These are phyloP conservation scores for Trametopsis cervina DNA, from an alignment of 768 basidiomycete genomes.

Conservation along the genomic window DNA sequence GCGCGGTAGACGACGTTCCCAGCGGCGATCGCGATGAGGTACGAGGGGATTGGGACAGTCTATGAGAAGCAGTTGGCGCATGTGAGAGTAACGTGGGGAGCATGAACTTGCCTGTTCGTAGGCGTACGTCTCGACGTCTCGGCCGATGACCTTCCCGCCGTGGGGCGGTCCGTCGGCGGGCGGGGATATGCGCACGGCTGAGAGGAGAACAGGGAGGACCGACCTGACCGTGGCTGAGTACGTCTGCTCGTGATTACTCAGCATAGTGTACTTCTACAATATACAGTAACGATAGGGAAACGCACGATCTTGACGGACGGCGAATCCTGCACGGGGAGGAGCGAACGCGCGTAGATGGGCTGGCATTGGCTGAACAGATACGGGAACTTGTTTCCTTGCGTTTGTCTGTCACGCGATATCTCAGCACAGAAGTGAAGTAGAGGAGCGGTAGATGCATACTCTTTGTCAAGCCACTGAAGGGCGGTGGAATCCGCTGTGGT, in stretches of 20 bases:
- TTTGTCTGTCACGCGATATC: conserved; percentile 44
- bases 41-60: conserved; percentile 83
- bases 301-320: conserved; percentile 80
- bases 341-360: conserved; percentile 79
- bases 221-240: conserved; percentile 77
- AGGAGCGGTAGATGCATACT: conserved; percentile 38
- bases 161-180: conserved; percentile 63
- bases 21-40: conserved; percentile 86
- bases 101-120: conserved; percentile 61
- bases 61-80: conserved; percentile 24
- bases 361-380: conserved; percentile 93
- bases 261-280: background rate
- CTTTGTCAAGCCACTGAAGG: conserved; percentile 82
- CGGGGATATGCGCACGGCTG: conserved; percentile 76
- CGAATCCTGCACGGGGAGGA: conserved; percentile 83
- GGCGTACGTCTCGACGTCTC: conserved; percentile 64
- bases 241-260: no score
- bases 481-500: conserved; percentile 74
- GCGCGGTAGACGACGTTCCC: conserved; percentile 74
- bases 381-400: conserved; percentile 77
- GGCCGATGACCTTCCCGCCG: conserved; percentile 66
- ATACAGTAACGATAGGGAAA: conserved; percentile 5
- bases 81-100: background rate
- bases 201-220: conserved; percentile 80
- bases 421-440: background rate